Evolutionary conservation across 2,329 filamentous ascomycete species (phyloP).

Genomic region (Chaetothyriales sp.): DNA sequence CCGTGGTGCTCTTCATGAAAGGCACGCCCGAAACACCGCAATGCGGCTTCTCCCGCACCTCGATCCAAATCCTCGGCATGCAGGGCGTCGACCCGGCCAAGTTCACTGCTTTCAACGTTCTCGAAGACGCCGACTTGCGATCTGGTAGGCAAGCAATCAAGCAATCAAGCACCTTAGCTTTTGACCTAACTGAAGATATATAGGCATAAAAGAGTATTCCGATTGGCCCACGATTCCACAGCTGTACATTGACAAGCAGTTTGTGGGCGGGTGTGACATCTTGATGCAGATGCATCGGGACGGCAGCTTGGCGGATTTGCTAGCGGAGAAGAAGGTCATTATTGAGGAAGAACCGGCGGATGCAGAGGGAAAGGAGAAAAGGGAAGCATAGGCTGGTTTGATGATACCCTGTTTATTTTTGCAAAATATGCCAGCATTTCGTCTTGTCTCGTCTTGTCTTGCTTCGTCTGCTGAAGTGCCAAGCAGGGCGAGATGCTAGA

Average conservation of each 20-base stretch:
- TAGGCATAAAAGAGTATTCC: conserved; percentile 97
- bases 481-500: too few relatives aligned
- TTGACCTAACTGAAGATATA: neutral
- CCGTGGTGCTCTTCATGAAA: conserved; percentile 98
- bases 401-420: too few relatives aligned
- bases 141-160: conserved; percentile 43
- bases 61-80: conserved; percentile 84
- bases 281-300: conserved; percentile 94
- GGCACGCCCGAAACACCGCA: conserved; percentile 91
- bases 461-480: too few relatives aligned
- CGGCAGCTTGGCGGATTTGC: conserved; percentile 77
- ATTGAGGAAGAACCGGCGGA: conserved; percentile 40
- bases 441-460: too few relatives aligned
- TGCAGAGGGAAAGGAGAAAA: neutral
- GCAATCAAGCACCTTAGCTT: neutral
- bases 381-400: too few relatives aligned
- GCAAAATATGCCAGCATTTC: too few relatives aligned
- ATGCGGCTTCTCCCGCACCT: conserved; percentile 90
- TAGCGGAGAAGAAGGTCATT: conserved; percentile 86
- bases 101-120: conserved; percentile 95
- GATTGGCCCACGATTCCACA: conserved; percentile 99
- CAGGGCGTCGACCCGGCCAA: conserved; percentile 92
- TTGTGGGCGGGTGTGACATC: conserved; percentile 95
- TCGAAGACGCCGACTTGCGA: conserved; percentile 80
- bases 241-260: conserved; percentile 89